phyloP scores from a whole-genome alignment of 1,284 basidiomycete species.

The Trichosporon sp. region DNA sequence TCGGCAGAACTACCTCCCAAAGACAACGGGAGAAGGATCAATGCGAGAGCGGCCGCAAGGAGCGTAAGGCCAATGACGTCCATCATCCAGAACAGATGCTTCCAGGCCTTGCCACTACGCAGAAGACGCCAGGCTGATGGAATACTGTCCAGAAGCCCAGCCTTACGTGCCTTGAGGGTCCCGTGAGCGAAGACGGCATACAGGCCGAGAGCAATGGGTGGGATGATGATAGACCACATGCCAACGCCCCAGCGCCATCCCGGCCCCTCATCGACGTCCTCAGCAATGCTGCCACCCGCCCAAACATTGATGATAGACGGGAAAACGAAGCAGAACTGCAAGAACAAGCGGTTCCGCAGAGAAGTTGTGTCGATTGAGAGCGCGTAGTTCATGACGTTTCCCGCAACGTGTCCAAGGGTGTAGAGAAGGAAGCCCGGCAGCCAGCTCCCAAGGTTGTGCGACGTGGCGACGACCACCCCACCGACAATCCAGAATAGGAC shows the following conservation, averaged over 20 bases:
- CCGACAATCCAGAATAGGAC: slow-evolving; percentile 49
- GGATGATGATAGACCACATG: slow-evolving; percentile 52
- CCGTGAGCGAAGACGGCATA: slow-evolving; percentile 38
- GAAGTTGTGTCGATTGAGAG: slow-evolving; percentile 50
- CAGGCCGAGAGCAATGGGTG: slow-evolving; percentile 42
- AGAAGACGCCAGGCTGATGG: slow-evolving; percentile 32
- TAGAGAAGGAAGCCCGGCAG: slow-evolving; percentile 46
- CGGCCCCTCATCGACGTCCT: slow-evolving; percentile 16
- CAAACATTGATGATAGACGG: slow-evolving; percentile 28
- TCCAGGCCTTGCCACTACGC: slow-evolving; percentile 12
- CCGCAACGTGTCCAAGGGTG: slow-evolving; percentile 18
- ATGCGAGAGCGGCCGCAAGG: slow-evolving; percentile 39
- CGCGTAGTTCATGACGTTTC: slow-evolving; percentile 44
- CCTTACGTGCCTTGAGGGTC: slow-evolving; percentile 27
- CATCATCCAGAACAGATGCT: slow-evolving; percentile 50
- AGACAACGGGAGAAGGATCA: slow-evolving; percentile 50
- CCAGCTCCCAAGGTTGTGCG: slow-evolving; percentile 39
- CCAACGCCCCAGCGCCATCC: slow-evolving; percentile 51
- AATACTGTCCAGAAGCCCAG: slow-evolving; percentile 36
- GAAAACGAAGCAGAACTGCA: slow-evolving; percentile 43
- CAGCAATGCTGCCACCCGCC: slow-evolving; percentile 16
- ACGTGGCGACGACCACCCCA: slow-evolving; percentile 46
- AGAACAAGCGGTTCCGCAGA: slow-evolving; percentile 49
- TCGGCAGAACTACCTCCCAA: slow-evolving; percentile 41
- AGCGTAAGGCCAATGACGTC: slow-evolving; percentile 49